Evolutionary conservation across 1,284 basidiomycete species (phyloP).

Genomic region (Cutaneotrichosporon mucoides): DNA sequence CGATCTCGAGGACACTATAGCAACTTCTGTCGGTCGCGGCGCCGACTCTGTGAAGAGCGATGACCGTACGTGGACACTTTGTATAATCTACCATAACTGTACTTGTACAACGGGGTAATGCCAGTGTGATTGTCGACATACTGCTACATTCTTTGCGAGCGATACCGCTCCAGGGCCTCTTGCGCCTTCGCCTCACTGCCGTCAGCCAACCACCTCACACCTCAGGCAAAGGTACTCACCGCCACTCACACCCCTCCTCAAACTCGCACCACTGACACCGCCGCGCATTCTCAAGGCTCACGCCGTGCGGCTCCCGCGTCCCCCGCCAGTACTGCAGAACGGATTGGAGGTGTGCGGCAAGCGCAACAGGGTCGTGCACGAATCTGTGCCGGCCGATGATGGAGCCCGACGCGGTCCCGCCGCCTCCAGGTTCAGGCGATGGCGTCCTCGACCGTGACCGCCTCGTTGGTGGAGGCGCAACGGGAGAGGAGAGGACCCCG

Average conservation of each 20-base stretch:
- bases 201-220: neutral
- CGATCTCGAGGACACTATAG: too few species aligned
- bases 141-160: neutral
- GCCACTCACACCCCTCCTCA: constrained; percentile 73
- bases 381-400: constrained; percentile 69
- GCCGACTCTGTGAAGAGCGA: too few species aligned
- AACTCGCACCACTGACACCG: constrained; percentile 82
- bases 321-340: constrained; percentile 74
- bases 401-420: constrained; percentile 35
- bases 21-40: too few species aligned
- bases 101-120: constrained; percentile 2
- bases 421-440: neutral
- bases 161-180: constrained; percentile 20
- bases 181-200: constrained; percentile 27
- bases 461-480: neutral
- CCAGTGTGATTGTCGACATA: neutral
- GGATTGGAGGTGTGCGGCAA: constrained; percentile 59
- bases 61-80: too few species aligned
- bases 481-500: neutral
- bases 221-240: constrained; percentile 50
- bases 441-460: constrained; percentile 9
- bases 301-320: constrained; percentile 61
- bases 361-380: constrained; percentile 55
- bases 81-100: too few species aligned
- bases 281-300: constrained; percentile 58